These are phyloP conservation scores for Hymenoscyphus linearis DNA, from an alignment of 2,329 filamentous ascomycete genomes.

Conservation along the genomic window DNA sequence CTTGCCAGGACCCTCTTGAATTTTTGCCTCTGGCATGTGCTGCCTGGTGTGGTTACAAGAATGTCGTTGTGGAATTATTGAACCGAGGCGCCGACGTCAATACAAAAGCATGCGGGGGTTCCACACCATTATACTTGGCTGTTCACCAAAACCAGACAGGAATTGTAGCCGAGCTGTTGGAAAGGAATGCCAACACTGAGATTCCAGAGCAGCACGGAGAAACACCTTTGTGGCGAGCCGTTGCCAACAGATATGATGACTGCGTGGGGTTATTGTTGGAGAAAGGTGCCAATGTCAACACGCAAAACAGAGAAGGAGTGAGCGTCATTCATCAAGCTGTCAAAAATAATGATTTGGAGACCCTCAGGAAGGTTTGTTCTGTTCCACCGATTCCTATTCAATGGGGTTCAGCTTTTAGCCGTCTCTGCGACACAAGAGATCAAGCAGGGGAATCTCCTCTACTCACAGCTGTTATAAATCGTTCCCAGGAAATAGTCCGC, in stretches of 20 bases:
- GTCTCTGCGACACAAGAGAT: not conserved
- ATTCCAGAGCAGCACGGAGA: not conserved
- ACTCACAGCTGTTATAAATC: not conserved
- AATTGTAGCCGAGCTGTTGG: not conserved
- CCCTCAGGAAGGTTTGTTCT: not conserved
- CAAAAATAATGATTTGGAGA: not conserved
- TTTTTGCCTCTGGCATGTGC: not conserved
- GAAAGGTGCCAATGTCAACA: not conserved
- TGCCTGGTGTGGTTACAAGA: not conserved
- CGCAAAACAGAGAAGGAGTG: not conserved
- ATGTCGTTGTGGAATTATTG: not conserved
- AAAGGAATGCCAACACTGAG: not conserved
- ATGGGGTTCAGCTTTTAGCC: no score
- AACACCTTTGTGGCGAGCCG: not conserved
- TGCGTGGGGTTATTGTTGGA: not conserved
- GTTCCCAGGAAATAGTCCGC: not conserved
- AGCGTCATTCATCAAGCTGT: not conserved
- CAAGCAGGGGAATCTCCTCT: not conserved
- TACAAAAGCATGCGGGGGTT: not conserved
- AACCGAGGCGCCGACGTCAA: not conserved
- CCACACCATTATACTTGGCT: not conserved
- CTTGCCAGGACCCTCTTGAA: not conserved
- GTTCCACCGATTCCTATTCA: not conserved
- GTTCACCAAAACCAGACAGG: not conserved
- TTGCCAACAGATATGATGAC: not conserved